phyloP scores from a whole-genome alignment of 208 protist genomes.

The Willaertia magna region DNA sequence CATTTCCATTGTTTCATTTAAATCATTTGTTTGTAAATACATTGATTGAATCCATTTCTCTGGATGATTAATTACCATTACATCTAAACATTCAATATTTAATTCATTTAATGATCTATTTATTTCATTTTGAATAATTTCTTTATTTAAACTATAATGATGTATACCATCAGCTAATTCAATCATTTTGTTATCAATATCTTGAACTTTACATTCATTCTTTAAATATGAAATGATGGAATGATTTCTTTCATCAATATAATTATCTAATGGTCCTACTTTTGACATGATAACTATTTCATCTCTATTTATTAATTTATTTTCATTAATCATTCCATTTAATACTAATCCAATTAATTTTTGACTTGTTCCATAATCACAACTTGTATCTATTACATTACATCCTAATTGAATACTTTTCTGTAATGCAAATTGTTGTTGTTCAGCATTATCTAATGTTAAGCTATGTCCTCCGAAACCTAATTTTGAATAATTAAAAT shows the following conservation, averaged over 20 bases:
- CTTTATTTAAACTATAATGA: background rate
- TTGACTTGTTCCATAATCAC: background rate
- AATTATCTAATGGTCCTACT: background rate
- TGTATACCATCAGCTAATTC: background rate
- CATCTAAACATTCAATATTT: background rate
- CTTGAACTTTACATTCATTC: background rate
- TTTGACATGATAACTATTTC: background rate
- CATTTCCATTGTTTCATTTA: background rate
- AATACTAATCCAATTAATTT: background rate
- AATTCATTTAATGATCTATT: background rate
- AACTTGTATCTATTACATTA: background rate
- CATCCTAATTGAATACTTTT: background rate
- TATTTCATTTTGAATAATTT: background rate
- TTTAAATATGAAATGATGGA: background rate
- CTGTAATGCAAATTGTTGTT: background rate
- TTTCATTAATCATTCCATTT: background rate
- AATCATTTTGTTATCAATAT: background rate
- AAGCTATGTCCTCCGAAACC: background rate
- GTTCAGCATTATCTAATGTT: background rate
- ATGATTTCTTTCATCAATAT: background rate
- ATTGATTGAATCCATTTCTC: background rate
- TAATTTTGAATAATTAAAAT: background rate
- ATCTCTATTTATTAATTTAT: background rate
- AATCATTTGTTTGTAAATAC: background rate
- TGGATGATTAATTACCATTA: background rate